Percentiles rank a stretch among this genome's conserved stretches.
Conservation (phyloP, 139 green algal genomes). For the Chlamydomonas sphaeroides region DNA sequence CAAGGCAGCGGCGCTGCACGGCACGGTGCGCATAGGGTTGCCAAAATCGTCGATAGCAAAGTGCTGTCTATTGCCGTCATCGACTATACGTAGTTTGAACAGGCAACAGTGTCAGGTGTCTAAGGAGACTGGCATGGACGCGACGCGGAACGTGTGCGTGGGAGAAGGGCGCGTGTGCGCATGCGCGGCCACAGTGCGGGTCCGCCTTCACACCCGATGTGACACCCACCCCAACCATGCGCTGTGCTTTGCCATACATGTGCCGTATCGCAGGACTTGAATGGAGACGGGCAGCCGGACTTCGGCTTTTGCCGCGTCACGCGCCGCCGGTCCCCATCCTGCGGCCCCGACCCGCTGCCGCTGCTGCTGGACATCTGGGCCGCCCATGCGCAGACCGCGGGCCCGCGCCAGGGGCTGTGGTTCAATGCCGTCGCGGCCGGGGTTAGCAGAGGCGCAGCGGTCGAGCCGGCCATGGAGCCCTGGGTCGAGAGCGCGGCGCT, state of each 20-base stretch:
- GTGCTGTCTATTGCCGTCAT: no score
- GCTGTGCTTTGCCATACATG: no score
- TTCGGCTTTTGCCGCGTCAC: background rate
- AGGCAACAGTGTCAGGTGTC: no score
- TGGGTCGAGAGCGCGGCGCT: background rate
- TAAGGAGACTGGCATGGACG: no score
- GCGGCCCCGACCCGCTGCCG: constrained; percentile 1
- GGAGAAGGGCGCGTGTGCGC: no score
- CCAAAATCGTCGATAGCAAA: no score
- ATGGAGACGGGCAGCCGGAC: background rate
- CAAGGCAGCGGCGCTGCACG: background rate
- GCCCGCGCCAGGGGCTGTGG: constrained; percentile 12
- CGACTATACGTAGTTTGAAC: no score
- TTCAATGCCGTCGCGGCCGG: constrained; percentile 4
- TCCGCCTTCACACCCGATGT: no score
- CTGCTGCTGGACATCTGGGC: constrained; percentile 18
- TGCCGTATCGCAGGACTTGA: constrained; percentile 5
- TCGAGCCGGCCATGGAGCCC: background rate
- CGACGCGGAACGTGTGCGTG: no score
- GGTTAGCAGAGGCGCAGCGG: no score
- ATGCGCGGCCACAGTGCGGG: no score
- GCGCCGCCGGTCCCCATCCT: background rate
- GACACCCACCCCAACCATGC: no score
- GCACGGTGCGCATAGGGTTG: background rate
- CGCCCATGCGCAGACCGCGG: background rate